Percentiles rank a stretch among this genome's conserved stretches.
These are phyloP conservation scores for Talaromyces thailandensis DNA, from an alignment of 495 filamentous ascomycete species.

Conservation along the genomic window DNA sequence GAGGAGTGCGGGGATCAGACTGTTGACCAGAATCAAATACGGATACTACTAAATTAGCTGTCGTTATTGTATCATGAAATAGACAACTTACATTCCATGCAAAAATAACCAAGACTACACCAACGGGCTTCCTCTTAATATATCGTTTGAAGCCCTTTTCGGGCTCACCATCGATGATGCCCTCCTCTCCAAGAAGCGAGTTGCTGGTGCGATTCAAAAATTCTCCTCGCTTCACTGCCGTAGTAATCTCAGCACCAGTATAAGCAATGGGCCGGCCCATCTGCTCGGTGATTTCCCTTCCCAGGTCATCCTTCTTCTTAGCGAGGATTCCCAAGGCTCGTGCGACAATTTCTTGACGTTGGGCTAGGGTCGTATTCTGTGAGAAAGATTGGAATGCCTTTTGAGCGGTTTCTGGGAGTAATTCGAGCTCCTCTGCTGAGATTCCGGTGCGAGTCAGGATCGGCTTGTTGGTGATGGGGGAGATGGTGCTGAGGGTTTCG, in stretches of 20 bases:
- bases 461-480: slow-evolving; percentile 72
- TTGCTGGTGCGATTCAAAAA: slow-evolving; percentile 73
- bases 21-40: slow-evolving; percentile 85
- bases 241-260: slow-evolving; percentile 68
- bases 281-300: slow-evolving; percentile 76
- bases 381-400: slow-evolving; percentile 65
- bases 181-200: slow-evolving; percentile 45
- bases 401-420: slow-evolving; percentile 55
- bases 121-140: slow-evolving; percentile 78
- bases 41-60: slow-evolving; percentile 57
- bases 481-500: slow-evolving; percentile 82
- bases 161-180: slow-evolving; percentile 58
- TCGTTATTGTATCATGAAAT: neutral
- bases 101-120: slow-evolving; percentile 79
- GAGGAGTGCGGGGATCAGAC: slow-evolving; percentile 77
- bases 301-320: slow-evolving; percentile 69
- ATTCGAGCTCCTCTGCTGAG: slow-evolving; percentile 52
- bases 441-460: slow-evolving; percentile 68
- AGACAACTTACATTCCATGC: slow-evolving; percentile 76
- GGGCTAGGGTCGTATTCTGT: slow-evolving; percentile 48
- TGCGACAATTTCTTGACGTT: slow-evolving; percentile 67
- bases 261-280: slow-evolving; percentile 92
- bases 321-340: slow-evolving; percentile 62
- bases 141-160: slow-evolving; percentile 83
- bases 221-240: slow-evolving; percentile 70